Percentiles rank a stretch among this genome's conserved stretches.
Evolutionary conservation across 2,329 filamentous ascomycete genomes (phyloP).

Genomic region (Aspergillus sp.): DNA sequence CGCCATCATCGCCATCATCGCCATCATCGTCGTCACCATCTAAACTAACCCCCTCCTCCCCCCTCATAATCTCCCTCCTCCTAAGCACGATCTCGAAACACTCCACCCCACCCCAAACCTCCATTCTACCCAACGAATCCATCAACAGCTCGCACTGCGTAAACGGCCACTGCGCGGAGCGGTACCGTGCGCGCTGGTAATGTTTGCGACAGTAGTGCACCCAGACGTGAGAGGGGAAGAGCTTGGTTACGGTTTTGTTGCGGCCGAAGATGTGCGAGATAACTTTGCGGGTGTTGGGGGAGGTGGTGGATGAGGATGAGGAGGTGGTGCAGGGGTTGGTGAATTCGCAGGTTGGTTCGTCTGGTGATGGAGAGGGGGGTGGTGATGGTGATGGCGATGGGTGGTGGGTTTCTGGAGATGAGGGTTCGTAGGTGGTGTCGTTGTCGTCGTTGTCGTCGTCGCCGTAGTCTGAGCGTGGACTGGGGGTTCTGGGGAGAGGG

Average conservation of each 20-base stretch:
- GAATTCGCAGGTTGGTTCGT: slow-evolving; percentile 10
- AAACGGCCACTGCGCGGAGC: slow-evolving; percentile 54
- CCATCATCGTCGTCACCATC: background rate
- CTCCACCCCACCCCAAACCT: slow-evolving; percentile 57
- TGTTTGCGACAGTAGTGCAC: slow-evolving; percentile 75
- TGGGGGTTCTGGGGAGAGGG: too few relatives aligned
- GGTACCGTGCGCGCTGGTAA: slow-evolving; percentile 71
- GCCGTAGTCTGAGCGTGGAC: background rate
- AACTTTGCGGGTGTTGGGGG: slow-evolving; percentile 55
- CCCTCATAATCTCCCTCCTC: slow-evolving; percentile 50
- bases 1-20: background rate
- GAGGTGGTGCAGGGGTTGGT: slow-evolving; percentile 6
- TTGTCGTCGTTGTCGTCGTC: background rate
- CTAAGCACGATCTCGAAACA: slow-evolving; percentile 60
- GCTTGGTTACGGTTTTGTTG: slow-evolving; percentile 71
- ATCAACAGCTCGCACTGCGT: slow-evolving; percentile 61
- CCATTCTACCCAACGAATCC: slow-evolving; percentile 58
- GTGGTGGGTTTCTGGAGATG: background rate
- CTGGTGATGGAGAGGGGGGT: background rate
- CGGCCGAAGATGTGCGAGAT: slow-evolving; percentile 79
- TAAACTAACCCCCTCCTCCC: background rate
- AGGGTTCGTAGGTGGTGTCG: background rate
- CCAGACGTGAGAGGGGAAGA: slow-evolving; percentile 67
- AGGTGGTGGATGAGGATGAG: slow-evolving; percentile 3
- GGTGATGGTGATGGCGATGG: slow-evolving; percentile 8